Evolutionary conservation across 208 protist species (phyloP), one percentile per base, ranked within the genome.

Genomic region (Trypanosoma scelopori): DNA sequence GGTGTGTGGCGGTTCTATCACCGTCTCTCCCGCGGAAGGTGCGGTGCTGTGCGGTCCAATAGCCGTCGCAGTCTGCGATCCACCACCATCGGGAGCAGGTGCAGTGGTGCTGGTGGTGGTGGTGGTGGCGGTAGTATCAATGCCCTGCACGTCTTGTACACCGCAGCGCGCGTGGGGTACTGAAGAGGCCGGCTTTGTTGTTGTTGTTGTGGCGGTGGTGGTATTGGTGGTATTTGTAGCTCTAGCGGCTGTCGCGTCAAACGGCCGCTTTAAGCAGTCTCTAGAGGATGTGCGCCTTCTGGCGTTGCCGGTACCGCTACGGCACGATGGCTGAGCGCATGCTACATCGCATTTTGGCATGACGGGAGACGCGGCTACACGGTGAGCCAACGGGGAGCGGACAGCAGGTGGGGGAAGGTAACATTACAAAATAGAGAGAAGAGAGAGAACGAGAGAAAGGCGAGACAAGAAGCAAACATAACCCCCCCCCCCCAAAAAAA

Each of bases 291-390:
- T 47, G 18, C 43, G 43, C 18, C 43, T 5, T 22, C 12, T 47
- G 15, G 15, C 1, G 6, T 35, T 55, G 49, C n/a, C 28, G 27
- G 22, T n/a, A 18, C 28, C 5, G 28, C n/a, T 35, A 25, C 49
- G 49, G 27, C 5, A 7, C 49, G 49, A n/a, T 25, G 43, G 12
- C 43, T 13, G 12, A 22, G 43, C 43, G 12, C 43, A 23, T 22
- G 18, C 12, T 23, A 13, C 43, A 23, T 47, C 12, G 12, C n/a
- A 3, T 16, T 16, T 22, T 13, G 6, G 18, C n/a, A 15, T 51
- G 57, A 63, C 27, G 50, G 37, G 55, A 71, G 65, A 51, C 30
- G 58, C 51, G 37, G 50, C 42, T 50, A 62, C 20, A 60, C n/a
- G n/a, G n/a, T n/a, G n/a, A n/a, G 27, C 45, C 9, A 1, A 39